These are phyloP conservation scores for Clavispora vitiphila DNA, from an alignment of 805 yeast genomes.

Conservation along the genomic window DNA sequence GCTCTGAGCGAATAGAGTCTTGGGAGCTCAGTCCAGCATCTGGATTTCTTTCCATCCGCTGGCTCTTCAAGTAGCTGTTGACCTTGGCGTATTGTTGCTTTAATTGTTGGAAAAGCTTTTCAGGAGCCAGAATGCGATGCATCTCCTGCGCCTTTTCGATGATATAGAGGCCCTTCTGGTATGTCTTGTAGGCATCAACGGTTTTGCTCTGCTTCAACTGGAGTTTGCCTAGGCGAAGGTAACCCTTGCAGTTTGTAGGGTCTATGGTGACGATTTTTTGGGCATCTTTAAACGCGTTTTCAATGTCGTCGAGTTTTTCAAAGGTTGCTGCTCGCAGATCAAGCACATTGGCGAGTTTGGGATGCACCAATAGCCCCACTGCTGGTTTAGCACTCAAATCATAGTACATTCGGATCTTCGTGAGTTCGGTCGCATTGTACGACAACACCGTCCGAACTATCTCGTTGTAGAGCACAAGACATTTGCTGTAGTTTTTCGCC, in stretches of 20 bases:
- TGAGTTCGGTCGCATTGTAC: constrained; percentile 13
- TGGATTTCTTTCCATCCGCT: background rate
- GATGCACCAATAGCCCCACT: constrained; percentile 29
- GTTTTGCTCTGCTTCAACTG: constrained; percentile 19
- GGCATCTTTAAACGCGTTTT: constrained; percentile 35
- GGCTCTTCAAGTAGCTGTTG: constrained; percentile 19
- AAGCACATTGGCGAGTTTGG: constrained; percentile 28
- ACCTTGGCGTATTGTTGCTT: constrained; percentile 19
- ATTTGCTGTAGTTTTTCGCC: constrained; percentile 22
- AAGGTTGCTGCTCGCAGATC: constrained; percentile 49
- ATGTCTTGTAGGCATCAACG: constrained; percentile 30
- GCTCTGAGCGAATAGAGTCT: background rate
- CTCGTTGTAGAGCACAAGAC: constrained; percentile 24
- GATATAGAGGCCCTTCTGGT: constrained; percentile 34
- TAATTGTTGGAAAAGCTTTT: constrained; percentile 24
- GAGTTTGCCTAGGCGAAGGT: constrained; percentile 41
- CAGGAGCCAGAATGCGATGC: constrained; percentile 25
- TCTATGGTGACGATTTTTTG: constrained; percentile 28
- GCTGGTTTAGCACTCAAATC: constrained; percentile 22
- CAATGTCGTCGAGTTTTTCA: constrained; percentile 32
- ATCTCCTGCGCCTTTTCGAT: constrained; percentile 28
- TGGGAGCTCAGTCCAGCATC: background rate
- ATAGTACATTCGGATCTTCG: constrained; percentile 17
- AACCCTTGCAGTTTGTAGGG: constrained; percentile 47
- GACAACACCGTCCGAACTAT: constrained; percentile 16